A percentile compares a stretch with the other conserved stretches of the same genome.
Evolutionary conservation across 257 asterid genomes (phyloP).

Genomic region (Forsythia suspensa): DNA sequence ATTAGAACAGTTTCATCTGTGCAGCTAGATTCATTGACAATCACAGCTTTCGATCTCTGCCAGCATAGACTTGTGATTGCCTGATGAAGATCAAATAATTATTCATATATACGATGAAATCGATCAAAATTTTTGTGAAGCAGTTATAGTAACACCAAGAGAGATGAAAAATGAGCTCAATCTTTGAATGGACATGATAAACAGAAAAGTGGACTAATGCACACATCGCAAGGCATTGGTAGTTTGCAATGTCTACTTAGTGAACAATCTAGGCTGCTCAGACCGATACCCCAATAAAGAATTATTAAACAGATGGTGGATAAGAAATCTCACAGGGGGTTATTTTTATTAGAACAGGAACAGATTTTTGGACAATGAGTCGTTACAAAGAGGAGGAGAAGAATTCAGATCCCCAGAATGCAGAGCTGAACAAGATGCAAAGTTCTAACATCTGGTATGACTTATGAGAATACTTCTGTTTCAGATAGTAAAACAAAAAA

Average conservation of each 20-base stretch:
- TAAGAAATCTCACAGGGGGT: neutral
- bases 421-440: neutral
- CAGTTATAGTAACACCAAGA: conserved; percentile 4
- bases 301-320: neutral
- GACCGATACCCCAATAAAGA: neutral
- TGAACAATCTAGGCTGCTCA: neutral
- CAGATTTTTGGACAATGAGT: neutral
- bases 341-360: neutral
- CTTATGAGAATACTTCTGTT: neutral
- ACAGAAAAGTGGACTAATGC: neutral
- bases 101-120: conserved; percentile 21
- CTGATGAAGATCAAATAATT: conserved; percentile 47
- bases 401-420: neutral
- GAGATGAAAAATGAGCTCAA: neutral
- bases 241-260: neutral
- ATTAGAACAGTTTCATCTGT: conserved; percentile 71
- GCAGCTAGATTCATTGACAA: conserved; percentile 66
- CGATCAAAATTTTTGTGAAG: conserved; percentile 5
- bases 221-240: neutral
- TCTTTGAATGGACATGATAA: neutral
- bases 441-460: neutral
- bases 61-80: conserved; percentile 91
- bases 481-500: neutral
- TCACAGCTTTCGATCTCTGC: conserved; percentile 85
- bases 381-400: neutral